Evolutionary conservation across 2,329 filamentous ascomycete species (phyloP).

Genomic region (Ophiostoma quercus): DNA sequence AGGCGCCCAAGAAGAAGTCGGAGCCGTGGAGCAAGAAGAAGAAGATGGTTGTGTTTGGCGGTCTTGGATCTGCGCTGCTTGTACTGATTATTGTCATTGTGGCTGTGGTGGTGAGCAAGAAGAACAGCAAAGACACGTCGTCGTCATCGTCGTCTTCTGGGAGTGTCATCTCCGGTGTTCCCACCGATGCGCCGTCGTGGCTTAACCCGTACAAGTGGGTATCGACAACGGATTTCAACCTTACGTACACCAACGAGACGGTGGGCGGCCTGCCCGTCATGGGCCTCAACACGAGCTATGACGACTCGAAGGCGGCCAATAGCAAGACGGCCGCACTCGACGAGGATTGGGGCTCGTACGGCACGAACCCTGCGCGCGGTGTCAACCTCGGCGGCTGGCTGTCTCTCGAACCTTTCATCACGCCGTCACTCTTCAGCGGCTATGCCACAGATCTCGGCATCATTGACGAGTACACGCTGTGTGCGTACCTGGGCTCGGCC

Average conservation of each 20-base stretch:
- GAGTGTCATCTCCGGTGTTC: slow-evolving; percentile 44
- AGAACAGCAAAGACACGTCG: slow-evolving; percentile 37
- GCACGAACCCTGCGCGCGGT: slow-evolving; percentile 72
- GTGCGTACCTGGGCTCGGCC: slow-evolving; percentile 60
- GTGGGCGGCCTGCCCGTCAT: slow-evolving; percentile 87
- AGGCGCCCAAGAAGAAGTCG: slow-evolving; percentile 37
- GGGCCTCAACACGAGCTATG: slow-evolving; percentile 79
- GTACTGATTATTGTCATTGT: slow-evolving; percentile 63
- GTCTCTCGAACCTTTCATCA: slow-evolving; percentile 89
- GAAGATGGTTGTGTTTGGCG: slow-evolving; percentile 55
- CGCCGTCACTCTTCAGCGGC: slow-evolving; percentile 74
- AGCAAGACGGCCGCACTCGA: slow-evolving; percentile 72
- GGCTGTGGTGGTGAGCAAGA: slow-evolving; percentile 59
- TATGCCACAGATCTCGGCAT: slow-evolving; percentile 59
- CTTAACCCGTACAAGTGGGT: slow-evolving; percentile 91
- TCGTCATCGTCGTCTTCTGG: slow-evolving; percentile 39
- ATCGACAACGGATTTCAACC: slow-evolving; percentile 84
- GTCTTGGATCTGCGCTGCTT: slow-evolving; percentile 49
- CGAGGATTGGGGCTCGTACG: slow-evolving; percentile 70
- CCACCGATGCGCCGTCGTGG: slow-evolving; percentile 62
- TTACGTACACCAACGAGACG: slow-evolving; percentile 81
- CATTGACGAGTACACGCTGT: slow-evolving; percentile 84
- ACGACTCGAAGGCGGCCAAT: slow-evolving; percentile 76
- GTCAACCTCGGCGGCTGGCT: slow-evolving; percentile 95
- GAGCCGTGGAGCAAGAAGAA: slow-evolving; percentile 45